These are phyloP conservation scores for Avena sativa DNA, from an alignment of 176 grass and related monocot genomes.

Conservation along the genomic window DNA sequence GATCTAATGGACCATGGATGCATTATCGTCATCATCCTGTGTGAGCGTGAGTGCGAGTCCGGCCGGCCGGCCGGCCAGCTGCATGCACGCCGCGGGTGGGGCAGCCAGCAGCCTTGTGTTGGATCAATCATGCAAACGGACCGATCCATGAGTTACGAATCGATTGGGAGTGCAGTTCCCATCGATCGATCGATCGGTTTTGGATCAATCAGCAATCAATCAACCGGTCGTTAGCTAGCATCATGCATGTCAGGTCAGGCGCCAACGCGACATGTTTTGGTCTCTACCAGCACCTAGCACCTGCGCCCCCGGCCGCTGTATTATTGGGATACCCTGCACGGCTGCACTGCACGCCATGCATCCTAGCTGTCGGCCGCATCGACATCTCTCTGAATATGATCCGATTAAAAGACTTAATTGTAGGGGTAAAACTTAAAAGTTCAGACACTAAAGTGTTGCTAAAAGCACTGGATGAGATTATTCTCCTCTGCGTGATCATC, in stretches of 20 bases:
- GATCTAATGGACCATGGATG: too few relatives aligned
- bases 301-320: neutral
- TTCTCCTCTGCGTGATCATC: neutral
- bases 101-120: neutral
- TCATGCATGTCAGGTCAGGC: neutral
- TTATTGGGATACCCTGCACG: neutral
- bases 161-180: constrained; percentile 19
- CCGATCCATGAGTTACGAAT: neutral
- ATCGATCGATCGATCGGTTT: neutral
- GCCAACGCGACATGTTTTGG: constrained; percentile 8
- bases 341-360: neutral
- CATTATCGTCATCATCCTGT: too few relatives aligned
- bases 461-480: neutral
- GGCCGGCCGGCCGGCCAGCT: neutral
- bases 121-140: constrained; percentile 5
- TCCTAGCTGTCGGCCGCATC: neutral
- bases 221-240: constrained; percentile 24
- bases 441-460: neutral
- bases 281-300: neutral
- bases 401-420: neutral
- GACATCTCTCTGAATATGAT: too few relatives aligned
- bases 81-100: neutral
- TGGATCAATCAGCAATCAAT: constrained; percentile 14
- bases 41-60: neutral
- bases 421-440: too few relatives aligned